A percentile compares a stretch with the other conserved stretches of the same genome.
Conservation (phyloP, 1,139 yeast genomes). For the Petasospora fabianii region DNA sequence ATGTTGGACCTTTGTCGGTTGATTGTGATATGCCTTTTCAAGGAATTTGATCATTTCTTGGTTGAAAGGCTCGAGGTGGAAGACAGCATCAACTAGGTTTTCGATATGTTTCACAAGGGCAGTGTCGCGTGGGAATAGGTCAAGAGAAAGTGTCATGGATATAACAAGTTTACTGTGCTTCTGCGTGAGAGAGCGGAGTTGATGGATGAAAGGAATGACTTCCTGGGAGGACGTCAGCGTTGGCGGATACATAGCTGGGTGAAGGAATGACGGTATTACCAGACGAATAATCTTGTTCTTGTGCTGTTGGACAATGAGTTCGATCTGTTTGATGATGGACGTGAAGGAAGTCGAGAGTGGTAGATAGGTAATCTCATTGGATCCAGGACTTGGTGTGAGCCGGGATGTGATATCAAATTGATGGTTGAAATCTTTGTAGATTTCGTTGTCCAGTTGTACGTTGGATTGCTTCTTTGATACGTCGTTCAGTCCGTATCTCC, state of each 20-base stretch:
- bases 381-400: constrained; percentile 61
- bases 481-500: constrained; percentile 73
- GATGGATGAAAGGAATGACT: constrained; percentile 60
- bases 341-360: constrained; percentile 32
- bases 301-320: constrained; percentile 38
- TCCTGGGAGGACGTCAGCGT: constrained; percentile 43
- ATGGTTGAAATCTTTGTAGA: constrained; percentile 53
- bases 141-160: constrained; percentile 58
- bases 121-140: constrained; percentile 57
- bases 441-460: constrained; percentile 22
- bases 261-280: constrained; percentile 70
- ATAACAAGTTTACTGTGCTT: constrained; percentile 45
- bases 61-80: constrained; percentile 80
- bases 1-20: constrained; percentile 76
- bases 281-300: constrained; percentile 54
- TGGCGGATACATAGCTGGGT: constrained; percentile 74
- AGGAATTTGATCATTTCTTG: constrained; percentile 65
- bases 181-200: constrained; percentile 53
- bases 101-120: constrained; percentile 54
- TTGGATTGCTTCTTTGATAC: constrained; percentile 26
- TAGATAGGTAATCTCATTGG: constrained; percentile 56
- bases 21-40: constrained; percentile 64
- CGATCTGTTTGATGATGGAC: constrained; percentile 39
- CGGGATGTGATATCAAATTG: constrained; percentile 77
- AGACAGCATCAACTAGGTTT: constrained; percentile 59